Percentiles rank a stretch among this genome's conserved stretches.
These are phyloP conservation scores for Lodderomyces elongisporus DNA, from an alignment of 1,139 yeast species.

Conservation along the genomic window DNA sequence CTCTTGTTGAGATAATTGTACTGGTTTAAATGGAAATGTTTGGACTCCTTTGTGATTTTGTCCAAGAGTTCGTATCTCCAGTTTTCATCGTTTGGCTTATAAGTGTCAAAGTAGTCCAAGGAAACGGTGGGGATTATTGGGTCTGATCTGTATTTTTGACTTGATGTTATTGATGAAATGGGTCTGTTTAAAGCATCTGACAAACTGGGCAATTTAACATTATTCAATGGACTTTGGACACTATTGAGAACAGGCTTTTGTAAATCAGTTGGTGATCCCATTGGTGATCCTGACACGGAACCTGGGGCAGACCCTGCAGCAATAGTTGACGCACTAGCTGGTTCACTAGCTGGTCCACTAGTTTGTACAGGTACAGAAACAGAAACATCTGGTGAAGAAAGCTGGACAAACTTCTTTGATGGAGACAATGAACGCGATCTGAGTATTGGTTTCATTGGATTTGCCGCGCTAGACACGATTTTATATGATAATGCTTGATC, in stretches of 20 bases:
- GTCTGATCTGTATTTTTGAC: conserved; percentile 18
- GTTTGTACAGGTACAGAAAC: no score
- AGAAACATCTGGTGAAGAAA: no score
- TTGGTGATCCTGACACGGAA: no score
- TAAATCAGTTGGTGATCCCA: conserved; percentile 20
- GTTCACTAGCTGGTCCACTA: no score
- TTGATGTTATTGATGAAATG: conserved; percentile 22
- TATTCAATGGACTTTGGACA: no score
- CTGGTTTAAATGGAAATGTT: conserved; percentile 25
- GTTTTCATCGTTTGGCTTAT: conserved; percentile 44
- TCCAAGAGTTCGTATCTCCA: conserved; percentile 44
- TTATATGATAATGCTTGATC: no score
- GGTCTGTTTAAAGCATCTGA: conserved; percentile 27
- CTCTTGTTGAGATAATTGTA: conserved; percentile 27
- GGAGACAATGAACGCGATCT: conserved; percentile 37
- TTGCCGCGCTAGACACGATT: background rate
- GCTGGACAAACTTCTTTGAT: conserved; percentile 19
- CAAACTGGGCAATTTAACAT: conserved; percentile 37
- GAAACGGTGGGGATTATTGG: conserved; percentile 43
- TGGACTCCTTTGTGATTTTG: conserved; percentile 30
- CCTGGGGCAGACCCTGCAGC: no score
- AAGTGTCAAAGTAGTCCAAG: conserved; percentile 44
- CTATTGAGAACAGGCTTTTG: conserved; percentile 18
- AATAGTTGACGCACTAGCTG: no score
- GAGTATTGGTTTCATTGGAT: conserved; percentile 3